Percentiles rank a stretch among this genome's conserved stretches.
phyloP scores from a whole-genome alignment of 2,329 filamentous ascomycete species.

The Elsinoe batatas region DNA sequence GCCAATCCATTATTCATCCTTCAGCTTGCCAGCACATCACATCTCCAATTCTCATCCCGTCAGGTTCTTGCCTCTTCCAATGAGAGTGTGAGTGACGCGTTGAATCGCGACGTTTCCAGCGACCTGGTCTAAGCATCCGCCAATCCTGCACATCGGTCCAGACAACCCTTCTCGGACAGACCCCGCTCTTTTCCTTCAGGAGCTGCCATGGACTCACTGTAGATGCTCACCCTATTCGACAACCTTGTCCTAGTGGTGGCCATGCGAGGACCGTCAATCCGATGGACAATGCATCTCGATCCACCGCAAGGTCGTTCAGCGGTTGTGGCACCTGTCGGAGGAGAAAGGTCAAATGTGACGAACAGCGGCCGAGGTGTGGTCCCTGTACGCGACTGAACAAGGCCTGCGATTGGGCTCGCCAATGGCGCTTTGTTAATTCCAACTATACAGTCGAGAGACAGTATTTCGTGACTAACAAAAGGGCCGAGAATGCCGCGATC shows the following conservation, averaged over 20 bases:
- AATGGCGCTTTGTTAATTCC: conserved; percentile 14
- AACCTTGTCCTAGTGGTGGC: neutral
- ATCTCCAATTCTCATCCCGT: neutral
- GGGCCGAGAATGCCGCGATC: neutral
- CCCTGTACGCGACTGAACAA: conserved; percentile 14
- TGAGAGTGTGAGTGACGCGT: neutral
- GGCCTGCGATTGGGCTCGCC: conserved; percentile 14
- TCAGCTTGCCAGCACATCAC: neutral
- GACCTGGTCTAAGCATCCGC: neutral
- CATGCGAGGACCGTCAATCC: neutral
- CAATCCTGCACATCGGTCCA: neutral
- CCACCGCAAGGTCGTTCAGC: conserved; percentile 2
- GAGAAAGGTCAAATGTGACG: conserved; percentile 15
- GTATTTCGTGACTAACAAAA: conserved; percentile 9
- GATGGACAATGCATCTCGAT: conserved; percentile 4
- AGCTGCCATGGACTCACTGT: neutral
- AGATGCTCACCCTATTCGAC: neutral
- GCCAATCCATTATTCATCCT: neutral
- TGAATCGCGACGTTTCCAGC: neutral
- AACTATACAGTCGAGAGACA: conserved; percentile 11
- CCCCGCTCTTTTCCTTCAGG: neutral
- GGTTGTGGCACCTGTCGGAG: conserved; percentile 8
- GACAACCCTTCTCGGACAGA: neutral
- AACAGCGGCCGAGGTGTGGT: conserved; percentile 12
- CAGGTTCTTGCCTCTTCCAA: neutral